Conservation (phyloP, 495 filamentous ascomycete genomes). For the Xylaria scruposa region DNA sequence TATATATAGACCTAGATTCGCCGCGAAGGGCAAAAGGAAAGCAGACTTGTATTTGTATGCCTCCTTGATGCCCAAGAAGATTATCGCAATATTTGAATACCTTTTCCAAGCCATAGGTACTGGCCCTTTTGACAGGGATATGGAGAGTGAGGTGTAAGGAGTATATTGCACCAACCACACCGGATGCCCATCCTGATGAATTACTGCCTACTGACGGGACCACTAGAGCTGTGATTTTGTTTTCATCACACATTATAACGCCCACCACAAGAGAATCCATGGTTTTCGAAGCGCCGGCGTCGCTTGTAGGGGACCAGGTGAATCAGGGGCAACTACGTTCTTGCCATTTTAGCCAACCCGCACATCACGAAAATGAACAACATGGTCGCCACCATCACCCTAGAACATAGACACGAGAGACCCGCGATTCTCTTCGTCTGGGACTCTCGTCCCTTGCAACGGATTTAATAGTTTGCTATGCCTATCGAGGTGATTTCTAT, state of each 20-base stretch:
- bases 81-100: too few relatives aligned
- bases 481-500: not conserved
- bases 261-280: not conserved
- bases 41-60: too few relatives aligned
- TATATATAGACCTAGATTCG: too few relatives aligned
- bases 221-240: too few relatives aligned
- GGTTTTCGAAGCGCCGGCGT: not conserved
- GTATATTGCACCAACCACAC: too few relatives aligned
- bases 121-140: not conserved
- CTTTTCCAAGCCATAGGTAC: too few relatives aligned
- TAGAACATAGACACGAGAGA: not conserved
- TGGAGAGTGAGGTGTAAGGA: too few relatives aligned
- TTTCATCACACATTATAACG: too few relatives aligned
- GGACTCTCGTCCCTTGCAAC: not conserved
- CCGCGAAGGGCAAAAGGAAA: too few relatives aligned
- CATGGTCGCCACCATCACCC: not conserved
- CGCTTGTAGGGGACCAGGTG: not conserved
- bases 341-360: not conserved
- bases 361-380: not conserved
- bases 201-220: too few relatives aligned
- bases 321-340: not conserved
- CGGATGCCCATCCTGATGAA: too few relatives aligned
- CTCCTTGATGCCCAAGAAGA: too few relatives aligned
- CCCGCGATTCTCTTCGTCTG: not conserved
- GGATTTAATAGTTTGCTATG: not conserved